Evolutionary conservation across 768 basidiomycete species (phyloP), one percentile per base, ranked within the genome.

Genomic region (Lentinus brumalis): DNA sequence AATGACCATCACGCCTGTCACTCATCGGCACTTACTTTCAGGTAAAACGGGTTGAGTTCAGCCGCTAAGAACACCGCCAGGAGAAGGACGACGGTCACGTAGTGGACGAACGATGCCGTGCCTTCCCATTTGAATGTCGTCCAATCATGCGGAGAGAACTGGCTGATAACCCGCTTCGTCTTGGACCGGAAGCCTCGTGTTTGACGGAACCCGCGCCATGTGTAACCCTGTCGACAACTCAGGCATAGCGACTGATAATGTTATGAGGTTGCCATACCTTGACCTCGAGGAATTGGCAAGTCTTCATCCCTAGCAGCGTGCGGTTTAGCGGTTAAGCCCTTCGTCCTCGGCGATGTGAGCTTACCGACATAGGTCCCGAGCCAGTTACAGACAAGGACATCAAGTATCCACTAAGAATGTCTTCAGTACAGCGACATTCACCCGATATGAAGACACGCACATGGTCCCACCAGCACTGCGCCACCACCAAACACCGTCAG

Each of bases 401-500:
- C 92, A 53, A 94, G 79, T 63, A 94, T 79, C 92, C 92, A 94
- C 91, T 93, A 67, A 53, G 53, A 60, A 51, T 49, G 55, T 57
- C n/a, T 9, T 61, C 46, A 61, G 60, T 21, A 62, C 18, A 35
- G 41, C 50, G 46, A 53, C 35, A 50, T 57, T 57, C 52, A 26
- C 11, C 56, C 54, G 30, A 56, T 18, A 50, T 35, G 58, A 64
- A 30, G 26, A 11, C 8, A 77, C 85, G 68, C 78, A 92, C 91
- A 78, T 94, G 92, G 71, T 94, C 92, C 92, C 92, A 94, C 92
- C 92, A 94, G 69, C 92, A 94, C 90, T 92, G 50, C 56, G 56
- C 52, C 55, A 50, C 52, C 55, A 50, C 44, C 15, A 55, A 32
- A 40, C 6, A 15, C 45, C 40, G 42, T 44, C 63, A 55, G 64